Evolutionary conservation across 2,329 filamentous ascomycete species (phyloP).

Genomic region (Microsporum ferrugineum): DNA sequence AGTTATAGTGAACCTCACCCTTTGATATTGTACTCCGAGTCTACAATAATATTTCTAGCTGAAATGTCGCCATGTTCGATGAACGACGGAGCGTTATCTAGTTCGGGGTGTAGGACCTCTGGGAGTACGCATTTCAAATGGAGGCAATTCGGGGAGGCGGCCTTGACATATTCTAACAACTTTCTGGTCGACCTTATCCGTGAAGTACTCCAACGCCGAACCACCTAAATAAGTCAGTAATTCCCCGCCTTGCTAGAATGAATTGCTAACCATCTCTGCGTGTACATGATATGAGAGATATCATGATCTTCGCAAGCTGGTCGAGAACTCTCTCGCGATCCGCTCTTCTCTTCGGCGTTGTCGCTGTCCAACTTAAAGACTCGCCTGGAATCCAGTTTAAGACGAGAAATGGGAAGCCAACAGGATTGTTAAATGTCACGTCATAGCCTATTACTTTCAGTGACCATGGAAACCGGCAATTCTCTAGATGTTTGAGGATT

Average conservation of each 20-base stretch:
- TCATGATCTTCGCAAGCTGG: conserved; percentile 5
- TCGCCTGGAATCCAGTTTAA: conserved; percentile 5
- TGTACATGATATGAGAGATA: conserved; percentile 4
- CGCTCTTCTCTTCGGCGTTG: not conserved
- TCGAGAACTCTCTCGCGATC: conserved; percentile 4
- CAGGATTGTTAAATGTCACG: conserved; percentile 1
- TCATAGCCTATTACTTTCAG: conserved; percentile 6
- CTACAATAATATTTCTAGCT: conserved; percentile 10
- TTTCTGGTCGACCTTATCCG: conserved; percentile 8
- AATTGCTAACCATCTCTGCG: conserved; percentile 1
- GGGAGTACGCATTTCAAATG: conserved; percentile 2
- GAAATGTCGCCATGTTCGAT: conserved; percentile 11
- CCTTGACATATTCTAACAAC: conserved; percentile 8
- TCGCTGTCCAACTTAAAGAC: conserved; percentile 1
- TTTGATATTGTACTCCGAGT: conserved; percentile 11
- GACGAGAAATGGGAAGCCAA: conserved; percentile 5
- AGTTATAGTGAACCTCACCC: conserved; percentile 6
- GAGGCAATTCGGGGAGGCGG: conserved; percentile 8
- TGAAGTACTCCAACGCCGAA: conserved; percentile 1
- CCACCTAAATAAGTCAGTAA: not conserved
- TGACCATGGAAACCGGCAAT: conserved; percentile 6
- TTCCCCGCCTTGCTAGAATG: not conserved
- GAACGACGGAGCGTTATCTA: conserved; percentile 8
- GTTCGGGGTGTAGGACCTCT: conserved; percentile 1
- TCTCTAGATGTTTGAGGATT: conserved; percentile 5